A percentile compares a stretch with the other conserved stretches of the same genome.
phyloP scores from a whole-genome alignment of 805 yeast genomes.

The Saturnispora gosingensis region DNA sequence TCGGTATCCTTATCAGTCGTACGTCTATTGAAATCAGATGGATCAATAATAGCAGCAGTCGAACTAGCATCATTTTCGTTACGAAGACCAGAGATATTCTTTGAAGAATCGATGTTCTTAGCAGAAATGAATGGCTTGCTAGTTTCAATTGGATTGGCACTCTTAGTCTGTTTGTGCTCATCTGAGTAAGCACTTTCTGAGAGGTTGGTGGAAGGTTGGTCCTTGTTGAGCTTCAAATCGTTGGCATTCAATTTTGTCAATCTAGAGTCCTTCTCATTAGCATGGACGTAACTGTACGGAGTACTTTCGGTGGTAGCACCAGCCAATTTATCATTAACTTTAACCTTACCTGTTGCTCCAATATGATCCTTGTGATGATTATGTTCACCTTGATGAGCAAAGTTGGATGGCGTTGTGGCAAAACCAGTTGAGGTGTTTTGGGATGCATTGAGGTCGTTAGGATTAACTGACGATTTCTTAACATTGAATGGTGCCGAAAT shows the following conservation, averaged over 20 bases:
- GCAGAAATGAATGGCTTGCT: not conserved
- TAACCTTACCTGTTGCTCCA: not conserved
- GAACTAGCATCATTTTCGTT: slow-evolving; percentile 1
- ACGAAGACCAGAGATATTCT: not conserved
- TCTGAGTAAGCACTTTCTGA: too few species aligned
- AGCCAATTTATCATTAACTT: not conserved
- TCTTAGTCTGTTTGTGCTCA: not conserved
- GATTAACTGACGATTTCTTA: not conserved
- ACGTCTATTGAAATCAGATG: not conserved
- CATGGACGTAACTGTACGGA: slow-evolving; percentile 10
- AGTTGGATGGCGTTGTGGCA: not conserved
- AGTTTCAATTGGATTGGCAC: not conserved
- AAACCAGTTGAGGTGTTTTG: not conserved
- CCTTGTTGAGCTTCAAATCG: not conserved
- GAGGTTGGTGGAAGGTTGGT: not conserved
- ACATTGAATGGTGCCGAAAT: not conserved
- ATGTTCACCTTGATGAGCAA: not conserved
- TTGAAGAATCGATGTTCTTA: not conserved
- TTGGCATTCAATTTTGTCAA: not conserved
- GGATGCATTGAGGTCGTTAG: not conserved
- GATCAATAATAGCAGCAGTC: not conserved
- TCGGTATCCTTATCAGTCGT: not conserved
- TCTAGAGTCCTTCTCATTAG: not conserved
- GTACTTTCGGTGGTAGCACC: slow-evolving; percentile 1
- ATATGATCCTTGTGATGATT: not conserved